These are phyloP conservation scores for Aspergillus sparsus DNA, from an alignment of 495 filamentous ascomycete genomes.

Conservation along the genomic window DNA sequence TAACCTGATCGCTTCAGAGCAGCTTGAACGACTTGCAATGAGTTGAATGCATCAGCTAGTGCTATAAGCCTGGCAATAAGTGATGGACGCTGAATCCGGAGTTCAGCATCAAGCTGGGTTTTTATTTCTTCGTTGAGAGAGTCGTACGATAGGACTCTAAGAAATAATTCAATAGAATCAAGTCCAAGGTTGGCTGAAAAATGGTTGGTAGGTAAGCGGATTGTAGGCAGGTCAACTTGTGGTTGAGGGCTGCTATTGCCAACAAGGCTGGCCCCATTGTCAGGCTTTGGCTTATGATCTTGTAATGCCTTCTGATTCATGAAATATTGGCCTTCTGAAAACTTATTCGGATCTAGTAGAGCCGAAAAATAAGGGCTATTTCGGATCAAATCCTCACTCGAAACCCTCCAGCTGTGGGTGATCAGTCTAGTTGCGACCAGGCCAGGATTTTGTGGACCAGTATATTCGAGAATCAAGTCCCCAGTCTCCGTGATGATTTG, in stretches of 20 bases:
- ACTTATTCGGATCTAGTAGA: slow-evolving; percentile 50
- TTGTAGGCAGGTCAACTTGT: slow-evolving; percentile 27
- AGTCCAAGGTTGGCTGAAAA: slow-evolving; percentile 31
- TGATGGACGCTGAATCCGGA: slow-evolving; percentile 32
- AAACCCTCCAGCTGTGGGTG: slow-evolving; percentile 39
- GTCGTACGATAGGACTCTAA: slow-evolving; percentile 36
- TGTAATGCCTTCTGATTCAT: slow-evolving; percentile 29
- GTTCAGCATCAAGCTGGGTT: slow-evolving; percentile 25
- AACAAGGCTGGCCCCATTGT: background rate
- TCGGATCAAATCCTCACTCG: slow-evolving; percentile 31
- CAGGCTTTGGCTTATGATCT: background rate
- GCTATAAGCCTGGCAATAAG: slow-evolving; percentile 38
- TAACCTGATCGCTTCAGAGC: slow-evolving; percentile 29
- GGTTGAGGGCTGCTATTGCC: slow-evolving; percentile 1
- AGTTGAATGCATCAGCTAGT: slow-evolving; percentile 43
- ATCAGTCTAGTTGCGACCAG: slow-evolving; percentile 5
- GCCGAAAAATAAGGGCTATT: slow-evolving; percentile 50
- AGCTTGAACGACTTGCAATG: slow-evolving; percentile 26
- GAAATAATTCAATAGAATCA: slow-evolving; percentile 42
- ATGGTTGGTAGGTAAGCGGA: slow-evolving; percentile 30
- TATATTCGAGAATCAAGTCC: slow-evolving; percentile 43
- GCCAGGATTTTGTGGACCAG: slow-evolving; percentile 9
- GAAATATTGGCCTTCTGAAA: slow-evolving; percentile 45
- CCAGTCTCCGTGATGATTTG: slow-evolving; percentile 33
- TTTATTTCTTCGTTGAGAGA: slow-evolving; percentile 28